phyloP scores from a whole-genome alignment of 2,329 filamentous ascomycete genomes.

The Zymoseptoria passerinii region DNA sequence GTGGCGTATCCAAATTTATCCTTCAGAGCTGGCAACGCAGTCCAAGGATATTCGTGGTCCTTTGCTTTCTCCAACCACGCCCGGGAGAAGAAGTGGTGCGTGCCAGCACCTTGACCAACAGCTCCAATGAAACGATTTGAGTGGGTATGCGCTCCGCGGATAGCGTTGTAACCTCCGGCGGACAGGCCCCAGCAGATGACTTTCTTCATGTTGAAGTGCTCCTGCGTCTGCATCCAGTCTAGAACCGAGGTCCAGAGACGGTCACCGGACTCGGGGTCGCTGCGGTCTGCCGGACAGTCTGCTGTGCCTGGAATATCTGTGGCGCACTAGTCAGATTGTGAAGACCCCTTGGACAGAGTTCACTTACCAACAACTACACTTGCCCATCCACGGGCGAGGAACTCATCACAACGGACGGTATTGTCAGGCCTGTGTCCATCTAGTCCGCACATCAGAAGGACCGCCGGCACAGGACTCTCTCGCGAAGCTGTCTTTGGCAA shows the following conservation, averaged over 20 bases:
- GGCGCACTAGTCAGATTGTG: background rate
- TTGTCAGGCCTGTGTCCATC: constrained; percentile 59
- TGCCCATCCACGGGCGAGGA: constrained; percentile 55
- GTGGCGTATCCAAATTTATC: constrained; percentile 54
- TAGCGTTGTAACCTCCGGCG: constrained; percentile 59
- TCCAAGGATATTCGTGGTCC: constrained; percentile 51
- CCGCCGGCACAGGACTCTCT: constrained; percentile 35
- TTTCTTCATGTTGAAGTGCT: constrained; percentile 48
- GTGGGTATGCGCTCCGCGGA: constrained; percentile 60
- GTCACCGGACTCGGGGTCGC: constrained; percentile 52
- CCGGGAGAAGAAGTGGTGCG: constrained; percentile 52
- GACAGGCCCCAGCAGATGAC: constrained; percentile 58
- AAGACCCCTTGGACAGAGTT: background rate
- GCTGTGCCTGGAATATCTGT: constrained; percentile 58
- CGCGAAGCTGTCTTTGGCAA: constrained; percentile 27
- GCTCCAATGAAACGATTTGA: constrained; percentile 43
- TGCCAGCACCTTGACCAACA: constrained; percentile 56
- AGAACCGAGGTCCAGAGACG: constrained; percentile 55
- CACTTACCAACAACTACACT: constrained; percentile 50
- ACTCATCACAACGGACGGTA: constrained; percentile 52
- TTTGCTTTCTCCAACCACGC: constrained; percentile 56
- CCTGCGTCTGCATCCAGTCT: constrained; percentile 48
- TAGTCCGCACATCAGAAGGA: constrained; percentile 53
- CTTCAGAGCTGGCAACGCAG: constrained; percentile 38
- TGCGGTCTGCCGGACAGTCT: constrained; percentile 56